These are phyloP conservation scores for Gynostemma pentaphyllum DNA, from an alignment of 306 rosid genomes.

Conservation along the genomic window DNA sequence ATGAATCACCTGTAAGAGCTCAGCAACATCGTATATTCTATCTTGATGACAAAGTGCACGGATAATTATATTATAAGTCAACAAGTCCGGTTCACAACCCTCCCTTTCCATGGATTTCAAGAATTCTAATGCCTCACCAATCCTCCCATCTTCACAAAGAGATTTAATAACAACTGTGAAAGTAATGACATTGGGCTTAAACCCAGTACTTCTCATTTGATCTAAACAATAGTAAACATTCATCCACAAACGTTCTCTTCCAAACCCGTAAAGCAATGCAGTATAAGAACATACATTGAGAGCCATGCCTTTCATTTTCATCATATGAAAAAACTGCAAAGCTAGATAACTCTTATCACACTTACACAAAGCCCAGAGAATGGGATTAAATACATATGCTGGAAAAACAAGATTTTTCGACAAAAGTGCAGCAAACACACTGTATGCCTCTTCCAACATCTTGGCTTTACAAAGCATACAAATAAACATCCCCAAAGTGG, in stretches of 20 bases:
- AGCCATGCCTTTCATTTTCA: constrained; percentile 30
- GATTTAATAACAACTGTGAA: constrained; percentile 33
- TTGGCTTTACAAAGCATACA: constrained; percentile 22
- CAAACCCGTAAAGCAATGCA: constrained; percentile 33
- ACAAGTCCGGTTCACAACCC: constrained; percentile 34
- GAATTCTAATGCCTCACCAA: constrained; percentile 22
- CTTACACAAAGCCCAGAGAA: constrained; percentile 35
- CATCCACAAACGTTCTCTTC: constrained; percentile 26
- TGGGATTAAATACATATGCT: constrained; percentile 20
- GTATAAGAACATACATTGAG: constrained; percentile 30
- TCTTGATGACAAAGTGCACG: constrained; percentile 34
- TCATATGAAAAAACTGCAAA: constrained; percentile 23
- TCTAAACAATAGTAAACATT: constrained; percentile 21
- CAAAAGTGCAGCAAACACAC: constrained; percentile 12
- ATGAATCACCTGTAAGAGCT: constrained; percentile 19
- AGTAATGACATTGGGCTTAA: constrained; percentile 27
- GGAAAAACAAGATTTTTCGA: constrained; percentile 11
- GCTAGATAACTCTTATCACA: constrained; percentile 23
- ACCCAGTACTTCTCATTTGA: constrained; percentile 30
- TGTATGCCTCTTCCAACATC: constrained; percentile 20
- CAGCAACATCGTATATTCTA: constrained; percentile 15
- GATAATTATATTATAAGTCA: constrained; percentile 31
- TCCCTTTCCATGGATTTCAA: constrained; percentile 25
- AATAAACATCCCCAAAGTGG: constrained; percentile 18
- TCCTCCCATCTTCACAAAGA: constrained; percentile 29